phyloP scores from a whole-genome alignment of 2,329 filamentous ascomycete species.

The Penicillium sp. region DNA sequence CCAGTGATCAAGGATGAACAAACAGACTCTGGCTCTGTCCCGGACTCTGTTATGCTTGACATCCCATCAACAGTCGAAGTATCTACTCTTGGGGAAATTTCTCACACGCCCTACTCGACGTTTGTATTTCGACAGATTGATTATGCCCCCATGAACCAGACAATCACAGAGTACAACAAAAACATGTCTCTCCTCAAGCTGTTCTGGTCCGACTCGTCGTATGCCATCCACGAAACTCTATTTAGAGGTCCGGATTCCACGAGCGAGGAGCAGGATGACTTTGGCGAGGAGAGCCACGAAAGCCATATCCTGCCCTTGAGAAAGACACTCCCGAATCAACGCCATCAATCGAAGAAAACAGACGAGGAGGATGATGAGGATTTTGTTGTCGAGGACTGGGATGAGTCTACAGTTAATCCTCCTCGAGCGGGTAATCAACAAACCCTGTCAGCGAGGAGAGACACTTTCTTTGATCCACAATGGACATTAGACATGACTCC shows the following conservation, averaged over 20 bases:
- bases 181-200: constrained; percentile 39
- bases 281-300: background rate
- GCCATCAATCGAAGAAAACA: constrained; percentile 6
- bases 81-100: constrained; percentile 7
- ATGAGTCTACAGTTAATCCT: constrained; percentile 30
- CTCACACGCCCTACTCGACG: constrained; percentile 30
- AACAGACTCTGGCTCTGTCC: constrained; percentile 26
- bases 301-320: constrained; percentile 28
- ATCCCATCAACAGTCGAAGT: constrained; percentile 25
- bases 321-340: constrained; percentile 13
- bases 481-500: constrained; percentile 36
- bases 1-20: constrained; percentile 27
- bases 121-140: constrained; percentile 39
- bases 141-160: constrained; percentile 19
- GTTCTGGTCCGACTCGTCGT: constrained; percentile 37
- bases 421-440: constrained; percentile 9
- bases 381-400: constrained; percentile 46
- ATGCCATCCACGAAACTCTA: constrained; percentile 41
- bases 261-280: constrained; percentile 19
- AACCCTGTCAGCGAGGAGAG: constrained; percentile 12
- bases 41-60: constrained; percentile 41
- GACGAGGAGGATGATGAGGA: constrained; percentile 23
- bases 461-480: constrained; percentile 19
- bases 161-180: constrained; percentile 21
- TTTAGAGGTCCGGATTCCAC: constrained; percentile 27